Evolutionary conservation across 768 basidiomycete genomes (phyloP).

Genomic region (Wakefieldia striispora): DNA sequence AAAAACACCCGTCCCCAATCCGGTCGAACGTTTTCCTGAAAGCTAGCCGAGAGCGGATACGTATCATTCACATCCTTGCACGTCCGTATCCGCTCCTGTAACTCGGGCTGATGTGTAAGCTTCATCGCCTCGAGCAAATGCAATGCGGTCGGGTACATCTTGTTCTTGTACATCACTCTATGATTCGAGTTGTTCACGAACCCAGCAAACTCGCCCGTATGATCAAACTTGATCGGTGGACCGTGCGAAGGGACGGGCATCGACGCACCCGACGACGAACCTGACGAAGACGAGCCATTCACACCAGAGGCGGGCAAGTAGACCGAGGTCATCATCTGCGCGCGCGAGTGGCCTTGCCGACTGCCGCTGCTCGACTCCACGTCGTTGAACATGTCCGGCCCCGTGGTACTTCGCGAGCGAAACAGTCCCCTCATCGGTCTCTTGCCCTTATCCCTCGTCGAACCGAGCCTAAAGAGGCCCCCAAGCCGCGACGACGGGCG

Average conservation of each 20-base stretch:
- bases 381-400: too few relatives aligned
- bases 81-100: slow-evolving; percentile 56
- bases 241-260: slow-evolving; percentile 21
- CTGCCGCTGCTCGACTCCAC: slow-evolving; percentile 13
- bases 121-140: slow-evolving; percentile 77
- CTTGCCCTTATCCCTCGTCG: too few relatives aligned
- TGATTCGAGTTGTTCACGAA: slow-evolving; percentile 71
- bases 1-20: slow-evolving; percentile 60
- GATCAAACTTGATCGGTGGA: slow-evolving; percentile 40
- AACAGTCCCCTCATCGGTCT: too few relatives aligned
- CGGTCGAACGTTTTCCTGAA: slow-evolving; percentile 37
- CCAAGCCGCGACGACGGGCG: too few relatives aligned
- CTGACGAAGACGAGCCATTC: too few relatives aligned
- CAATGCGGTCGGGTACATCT: slow-evolving; percentile 63
- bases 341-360: slow-evolving; percentile 18
- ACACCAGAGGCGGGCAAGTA: slow-evolving; percentile 18
- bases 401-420: too few relatives aligned
- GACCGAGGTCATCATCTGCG: slow-evolving; percentile 19
- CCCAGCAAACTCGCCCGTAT: slow-evolving; percentile 39
- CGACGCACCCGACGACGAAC: not conserved
- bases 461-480: too few relatives aligned
- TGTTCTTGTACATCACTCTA: slow-evolving; percentile 52
- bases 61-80: slow-evolving; percentile 38
- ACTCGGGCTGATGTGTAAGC: slow-evolving; percentile 50
- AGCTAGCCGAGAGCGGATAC: slow-evolving; percentile 32